These are phyloP conservation scores for Inonotus obliquus DNA, from an alignment of 1,284 basidiomycete genomes.

Conservation along the genomic window DNA sequence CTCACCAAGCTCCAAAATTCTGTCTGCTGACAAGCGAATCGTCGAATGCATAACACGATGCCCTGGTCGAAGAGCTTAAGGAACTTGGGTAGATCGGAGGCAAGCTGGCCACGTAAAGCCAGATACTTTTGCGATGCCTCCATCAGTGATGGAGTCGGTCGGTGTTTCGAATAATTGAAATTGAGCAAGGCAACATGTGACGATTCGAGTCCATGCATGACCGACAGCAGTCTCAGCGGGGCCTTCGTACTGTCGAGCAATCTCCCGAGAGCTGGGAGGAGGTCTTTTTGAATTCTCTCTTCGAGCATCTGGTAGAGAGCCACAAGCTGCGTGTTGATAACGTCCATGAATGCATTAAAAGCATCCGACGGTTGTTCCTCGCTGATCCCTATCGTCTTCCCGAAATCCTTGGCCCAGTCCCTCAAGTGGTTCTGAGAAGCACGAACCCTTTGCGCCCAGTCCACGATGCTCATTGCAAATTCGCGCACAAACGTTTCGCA, in stretches of 20 bases:
- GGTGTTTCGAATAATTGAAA: constrained; percentile 54
- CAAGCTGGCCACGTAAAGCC: constrained; percentile 65
- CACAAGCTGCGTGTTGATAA: constrained; percentile 52
- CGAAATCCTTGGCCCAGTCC: constrained; percentile 61
- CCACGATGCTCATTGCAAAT: constrained; percentile 53
- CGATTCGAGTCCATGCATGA: constrained; percentile 66
- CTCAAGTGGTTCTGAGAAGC: constrained; percentile 43
- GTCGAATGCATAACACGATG: constrained; percentile 42
- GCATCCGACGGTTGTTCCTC: constrained; percentile 52
- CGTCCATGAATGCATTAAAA: constrained; percentile 63
- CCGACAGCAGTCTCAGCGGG: constrained; percentile 59
- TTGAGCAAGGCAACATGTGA: constrained; percentile 63
- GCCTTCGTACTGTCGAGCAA: constrained; percentile 52
- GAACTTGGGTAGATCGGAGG: constrained; percentile 61
- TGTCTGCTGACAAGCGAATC: constrained; percentile 52
- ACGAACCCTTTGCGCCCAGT: constrained; percentile 52
- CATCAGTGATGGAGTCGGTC: constrained; percentile 57
- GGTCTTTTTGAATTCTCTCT: constrained; percentile 41
- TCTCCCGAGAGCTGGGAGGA: constrained; percentile 51
- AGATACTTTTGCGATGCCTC: constrained; percentile 70
- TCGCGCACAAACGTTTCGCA: constrained; percentile 51
- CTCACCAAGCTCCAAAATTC: constrained; percentile 53
- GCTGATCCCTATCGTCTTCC: constrained; percentile 58
- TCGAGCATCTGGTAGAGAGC: constrained; percentile 50
- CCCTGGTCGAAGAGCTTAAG: constrained; percentile 54